Evolutionary conservation across 2,329 filamentous ascomycete species (phyloP).

Genomic region (Xylariaceae sp.): DNA sequence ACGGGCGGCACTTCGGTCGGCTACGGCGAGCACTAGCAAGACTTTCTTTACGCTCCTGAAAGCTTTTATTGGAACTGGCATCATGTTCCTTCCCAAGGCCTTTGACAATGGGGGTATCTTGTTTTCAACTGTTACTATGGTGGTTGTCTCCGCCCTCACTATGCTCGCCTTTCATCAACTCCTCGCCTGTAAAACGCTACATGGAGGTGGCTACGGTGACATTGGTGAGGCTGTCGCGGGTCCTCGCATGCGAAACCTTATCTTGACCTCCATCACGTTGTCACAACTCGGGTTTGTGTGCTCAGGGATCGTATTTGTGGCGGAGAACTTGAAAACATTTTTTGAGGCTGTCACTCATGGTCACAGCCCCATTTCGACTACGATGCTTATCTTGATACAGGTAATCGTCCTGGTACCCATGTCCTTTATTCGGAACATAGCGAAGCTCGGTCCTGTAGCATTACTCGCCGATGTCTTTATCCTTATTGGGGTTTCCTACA

Average conservation of each 20-base stretch:
- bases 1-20: slow-evolving; percentile 50
- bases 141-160: slow-evolving; percentile 69
- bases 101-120: slow-evolving; percentile 77
- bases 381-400: slow-evolving; percentile 69
- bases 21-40: slow-evolving; percentile 71
- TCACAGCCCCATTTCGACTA: slow-evolving; percentile 57
- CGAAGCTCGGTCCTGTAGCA: slow-evolving; percentile 72
- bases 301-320: slow-evolving; percentile 77
- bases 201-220: slow-evolving; percentile 76
- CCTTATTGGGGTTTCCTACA: slow-evolving; percentile 71
- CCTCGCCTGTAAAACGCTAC: slow-evolving; percentile 67
- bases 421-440: slow-evolving; percentile 75
- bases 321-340: slow-evolving; percentile 75
- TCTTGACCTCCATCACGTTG: slow-evolving; percentile 72
- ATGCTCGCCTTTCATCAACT: slow-evolving; percentile 75
- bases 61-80: slow-evolving; percentile 79
- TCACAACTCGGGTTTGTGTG: slow-evolving; percentile 82
- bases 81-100: slow-evolving; percentile 82
- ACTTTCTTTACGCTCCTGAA: slow-evolving; percentile 81
- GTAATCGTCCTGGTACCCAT: slow-evolving; percentile 69
- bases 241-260: slow-evolving; percentile 65
- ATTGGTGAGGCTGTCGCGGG: slow-evolving; percentile 72
- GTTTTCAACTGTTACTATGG: slow-evolving; percentile 73
- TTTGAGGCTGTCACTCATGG: slow-evolving; percentile 64
- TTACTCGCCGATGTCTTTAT: slow-evolving; percentile 76